Base-by-base conservation (phyloP, 164 flowering plant species). In the Chimonanthus salicifolius region DNA sequence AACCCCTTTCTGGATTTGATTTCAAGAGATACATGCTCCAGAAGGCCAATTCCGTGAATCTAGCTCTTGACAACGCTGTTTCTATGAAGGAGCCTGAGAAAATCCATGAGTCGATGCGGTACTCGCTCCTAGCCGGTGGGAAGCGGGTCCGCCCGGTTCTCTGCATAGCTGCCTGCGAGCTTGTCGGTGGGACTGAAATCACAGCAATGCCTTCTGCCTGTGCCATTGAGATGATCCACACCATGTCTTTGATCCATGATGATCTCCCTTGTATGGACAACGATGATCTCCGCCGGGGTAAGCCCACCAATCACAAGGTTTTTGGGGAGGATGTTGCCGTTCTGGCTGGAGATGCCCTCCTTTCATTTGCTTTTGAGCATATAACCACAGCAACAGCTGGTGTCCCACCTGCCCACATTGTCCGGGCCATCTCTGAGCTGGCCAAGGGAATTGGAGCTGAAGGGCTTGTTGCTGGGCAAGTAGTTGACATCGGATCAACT, bases 231-330 rank as follows among this genome's bases (percentile, higher is more conserved):
- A 91, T 91, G 94, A 89, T 91, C 15, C 97, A 89, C 79, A 89
- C 97, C 72, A 91, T 89, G 97, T 88, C 92, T 3, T 68, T 91
- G 11, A 89, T 91, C 68, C 97, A 91, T 67, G 94, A 91, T 64
- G 97, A 91, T 46, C 83, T 91, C 33, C 94, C 97, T 0, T 89
- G 97, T 64, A 89, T 91, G 97, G 97, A 91, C 63, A 84, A 91
- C 73, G 97, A 88, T 66, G 91, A 89, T 69, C 85, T 91, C 64
- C 82, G 92, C 18, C 80, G 97, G 8, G 94, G 97, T 2, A 88
- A 84, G 72, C 97, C 94, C 47, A 88, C 94, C 0, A 91, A 88
- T 64, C 97, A 89, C 80, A 86, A 84, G 70, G 90, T 88, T 5
- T 89, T 81, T 71, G 94, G 94, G 2, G 94, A 91, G 77, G 86